Conservation (phyloP, 768 basidiomycete genomes). For the Trametes cinnabarina region DNA sequence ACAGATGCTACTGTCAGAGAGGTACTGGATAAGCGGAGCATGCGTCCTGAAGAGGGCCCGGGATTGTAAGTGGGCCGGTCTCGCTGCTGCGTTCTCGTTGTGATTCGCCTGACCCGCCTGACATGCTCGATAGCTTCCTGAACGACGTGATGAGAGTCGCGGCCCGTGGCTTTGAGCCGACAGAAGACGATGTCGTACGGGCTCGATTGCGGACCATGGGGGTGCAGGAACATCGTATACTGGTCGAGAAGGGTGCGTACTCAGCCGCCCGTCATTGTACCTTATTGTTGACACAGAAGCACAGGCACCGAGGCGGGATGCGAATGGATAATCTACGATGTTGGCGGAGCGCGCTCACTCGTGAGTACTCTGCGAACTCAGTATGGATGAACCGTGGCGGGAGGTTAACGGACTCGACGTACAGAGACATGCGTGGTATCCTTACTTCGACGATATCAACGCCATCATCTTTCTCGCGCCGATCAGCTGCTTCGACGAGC, state of each 20-base stretch:
- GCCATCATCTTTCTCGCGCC: conserved; percentile 82
- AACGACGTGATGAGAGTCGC: conserved; percentile 68
- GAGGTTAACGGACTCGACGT: not conserved
- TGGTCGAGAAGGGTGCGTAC: conserved; percentile 58
- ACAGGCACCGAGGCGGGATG: conserved; percentile 56
- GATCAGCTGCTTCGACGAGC: conserved; percentile 82
- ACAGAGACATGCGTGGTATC: conserved; percentile 73
- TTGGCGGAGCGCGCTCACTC: conserved; percentile 70
- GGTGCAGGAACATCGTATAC: conserved; percentile 70
- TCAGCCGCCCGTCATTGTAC: not conserved
- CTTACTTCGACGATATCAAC: conserved; percentile 80
- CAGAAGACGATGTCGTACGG: conserved; percentile 73
- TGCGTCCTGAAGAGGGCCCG: conserved; percentile 62
- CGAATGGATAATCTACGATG: conserved; percentile 82
- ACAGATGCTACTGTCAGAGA: conserved; percentile 59
- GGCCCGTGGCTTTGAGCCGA: conserved; percentile 59
- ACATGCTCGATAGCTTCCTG: conserved; percentile 51
- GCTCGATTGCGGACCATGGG: conserved; percentile 78
- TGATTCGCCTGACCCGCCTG: not conserved
- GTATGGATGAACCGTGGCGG: not conserved
- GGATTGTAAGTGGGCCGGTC: conserved; percentile 56
- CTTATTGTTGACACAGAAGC: not conserved
- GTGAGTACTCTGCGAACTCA: not conserved
- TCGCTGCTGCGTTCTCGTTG: not conserved
- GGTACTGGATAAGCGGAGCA: conserved; percentile 44